phyloP scores from a whole-genome alignment of 2,329 filamentous ascomycete genomes.

The Hymenoscyphus infarciens region DNA sequence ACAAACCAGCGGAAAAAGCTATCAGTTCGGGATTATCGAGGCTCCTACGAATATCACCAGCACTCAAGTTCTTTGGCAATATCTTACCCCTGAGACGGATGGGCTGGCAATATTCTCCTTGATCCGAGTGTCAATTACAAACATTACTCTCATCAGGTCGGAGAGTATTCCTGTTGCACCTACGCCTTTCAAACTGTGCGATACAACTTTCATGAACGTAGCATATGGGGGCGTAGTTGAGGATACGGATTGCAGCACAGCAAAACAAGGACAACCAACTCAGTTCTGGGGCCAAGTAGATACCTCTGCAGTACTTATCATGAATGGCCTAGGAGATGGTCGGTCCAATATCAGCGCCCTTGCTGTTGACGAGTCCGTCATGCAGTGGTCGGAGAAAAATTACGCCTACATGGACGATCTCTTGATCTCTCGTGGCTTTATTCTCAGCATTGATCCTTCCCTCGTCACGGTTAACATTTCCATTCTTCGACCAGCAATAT shows the following conservation, averaged over 20 bases:
- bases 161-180: neutral
- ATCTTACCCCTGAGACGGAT: constrained; percentile 3
- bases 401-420: constrained; percentile 8
- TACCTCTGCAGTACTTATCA: constrained; percentile 6
- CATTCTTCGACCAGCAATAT: constrained; percentile 6
- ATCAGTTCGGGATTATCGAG: constrained; percentile 1
- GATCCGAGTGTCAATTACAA: constrained; percentile 7
- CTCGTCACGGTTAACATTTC: constrained; percentile 3
- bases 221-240: constrained; percentile 9
- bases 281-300: constrained; percentile 9
- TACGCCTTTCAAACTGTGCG: neutral
- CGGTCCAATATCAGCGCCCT: constrained; percentile 5
- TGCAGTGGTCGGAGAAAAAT: constrained; percentile 5
- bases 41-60: constrained; percentile 5
- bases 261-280: neutral
- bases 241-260: constrained; percentile 5
- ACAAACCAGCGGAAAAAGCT: neutral
- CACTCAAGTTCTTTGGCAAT: constrained; percentile 9
- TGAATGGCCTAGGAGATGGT: constrained; percentile 8
- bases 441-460: constrained; percentile 8
- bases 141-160: constrained; percentile 10
- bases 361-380: constrained; percentile 1
- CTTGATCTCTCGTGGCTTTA: constrained; percentile 5
- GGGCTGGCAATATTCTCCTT: constrained; percentile 6
- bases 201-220: constrained; percentile 5